Conservation (phyloP, 2,329 filamentous ascomycete genomes). For the Dothideomycetidae sp. region DNA sequence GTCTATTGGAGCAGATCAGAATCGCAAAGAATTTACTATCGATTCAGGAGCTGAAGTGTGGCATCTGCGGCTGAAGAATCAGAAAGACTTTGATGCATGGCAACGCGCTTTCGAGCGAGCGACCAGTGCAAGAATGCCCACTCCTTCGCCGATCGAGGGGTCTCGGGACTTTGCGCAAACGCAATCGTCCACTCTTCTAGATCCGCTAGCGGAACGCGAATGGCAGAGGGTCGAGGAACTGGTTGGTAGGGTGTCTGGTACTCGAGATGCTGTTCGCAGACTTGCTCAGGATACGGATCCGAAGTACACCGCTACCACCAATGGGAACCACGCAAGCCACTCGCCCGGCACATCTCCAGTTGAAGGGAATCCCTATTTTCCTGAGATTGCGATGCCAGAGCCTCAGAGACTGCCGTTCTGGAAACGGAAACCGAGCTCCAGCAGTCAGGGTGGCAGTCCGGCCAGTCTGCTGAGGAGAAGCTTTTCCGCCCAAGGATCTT, state of each 20-base stretch:
- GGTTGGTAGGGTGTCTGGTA: slow-evolving; percentile 73
- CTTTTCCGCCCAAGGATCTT: slow-evolving; percentile 39
- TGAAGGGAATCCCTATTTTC: slow-evolving; percentile 21
- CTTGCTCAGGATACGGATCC: slow-evolving; percentile 73
- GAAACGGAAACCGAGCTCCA: slow-evolving; percentile 66
- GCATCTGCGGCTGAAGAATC: slow-evolving; percentile 75
- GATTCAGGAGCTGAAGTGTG: slow-evolving; percentile 95
- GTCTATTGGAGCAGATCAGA: slow-evolving; percentile 78
- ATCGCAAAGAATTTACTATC: slow-evolving; percentile 81
- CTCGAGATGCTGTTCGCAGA: slow-evolving; percentile 73
- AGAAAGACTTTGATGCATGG: slow-evolving; percentile 80
- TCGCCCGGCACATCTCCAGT: slow-evolving; percentile 11
- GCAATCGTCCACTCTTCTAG: slow-evolving; percentile 12
- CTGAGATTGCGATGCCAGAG: slow-evolving; percentile 17
- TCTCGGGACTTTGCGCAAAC: slow-evolving; percentile 2
- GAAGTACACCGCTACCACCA: slow-evolving; percentile 41
- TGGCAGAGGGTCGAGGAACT: slow-evolving; percentile 79
- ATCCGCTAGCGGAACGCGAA: slow-evolving; percentile 55
- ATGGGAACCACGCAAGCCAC: slow-evolving; percentile 2
- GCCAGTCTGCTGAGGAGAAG: slow-evolving; percentile 33
- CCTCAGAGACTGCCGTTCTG: slow-evolving; percentile 65
- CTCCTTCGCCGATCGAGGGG: slow-evolving; percentile 9
- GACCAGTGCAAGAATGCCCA: slow-evolving; percentile 37
- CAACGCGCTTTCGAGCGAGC: slow-evolving; percentile 72
- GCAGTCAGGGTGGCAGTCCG: slow-evolving; percentile 21